Conservation (phyloP, 805 yeast species). For the Groenewaldozyma salmanticensis region DNA sequence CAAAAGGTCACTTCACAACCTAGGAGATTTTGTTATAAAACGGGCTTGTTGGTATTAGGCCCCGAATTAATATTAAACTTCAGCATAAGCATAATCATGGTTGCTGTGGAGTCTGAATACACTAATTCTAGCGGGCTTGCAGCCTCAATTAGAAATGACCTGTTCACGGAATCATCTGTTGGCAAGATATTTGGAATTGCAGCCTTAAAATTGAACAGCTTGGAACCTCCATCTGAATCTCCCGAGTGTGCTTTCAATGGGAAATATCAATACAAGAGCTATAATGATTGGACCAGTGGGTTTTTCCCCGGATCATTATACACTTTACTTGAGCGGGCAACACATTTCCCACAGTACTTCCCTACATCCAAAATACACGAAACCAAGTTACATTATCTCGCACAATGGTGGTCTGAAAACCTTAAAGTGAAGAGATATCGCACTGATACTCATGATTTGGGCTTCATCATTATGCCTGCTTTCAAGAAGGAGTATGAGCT, state of each 20-base stretch:
- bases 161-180: no score
- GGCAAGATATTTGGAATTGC: no score
- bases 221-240: background rate
- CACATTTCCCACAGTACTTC: background rate
- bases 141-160: no score
- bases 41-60: no score
- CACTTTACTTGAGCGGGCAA: background rate
- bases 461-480: conserved; percentile 23
- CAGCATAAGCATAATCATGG: no score
- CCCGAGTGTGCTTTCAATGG: conserved; percentile 2
- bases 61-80: no score
- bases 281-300: conserved; percentile 2
- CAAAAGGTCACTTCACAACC: no score
- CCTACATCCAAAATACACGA: background rate
- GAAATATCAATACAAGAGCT: background rate
- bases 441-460: conserved; percentile 24
- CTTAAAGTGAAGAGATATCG: conserved; percentile 1
- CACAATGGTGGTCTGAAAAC: conserved; percentile 2
- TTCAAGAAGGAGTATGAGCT: conserved; percentile 20
- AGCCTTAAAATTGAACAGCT: background rate
- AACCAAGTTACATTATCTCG: conserved; percentile 1
- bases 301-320: conserved; percentile 5
- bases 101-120: no score
- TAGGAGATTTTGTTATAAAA: no score
- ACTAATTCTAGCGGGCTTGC: no score